Evolutionary conservation across 306 rosid species (phyloP).

Genomic region (Canavalia ensiformis): DNA sequence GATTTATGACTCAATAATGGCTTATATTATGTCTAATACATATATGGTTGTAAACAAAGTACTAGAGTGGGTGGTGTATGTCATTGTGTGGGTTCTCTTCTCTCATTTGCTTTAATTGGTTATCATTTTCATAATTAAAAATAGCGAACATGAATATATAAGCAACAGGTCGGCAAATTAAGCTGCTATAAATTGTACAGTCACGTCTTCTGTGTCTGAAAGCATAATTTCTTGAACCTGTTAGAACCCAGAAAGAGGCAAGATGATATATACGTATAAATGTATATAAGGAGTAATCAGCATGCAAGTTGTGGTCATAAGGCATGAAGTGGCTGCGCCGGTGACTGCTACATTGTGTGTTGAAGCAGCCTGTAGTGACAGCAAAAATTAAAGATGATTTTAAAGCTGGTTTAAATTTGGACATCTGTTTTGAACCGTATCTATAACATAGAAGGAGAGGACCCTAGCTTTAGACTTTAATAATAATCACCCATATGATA

Average conservation of each 20-base stretch:
- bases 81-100: slow-evolving; percentile 31
- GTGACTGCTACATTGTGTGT: slow-evolving; percentile 24
- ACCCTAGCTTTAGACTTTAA: slow-evolving; percentile 34
- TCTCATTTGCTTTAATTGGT: slow-evolving; percentile 18
- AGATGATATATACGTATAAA: background rate
- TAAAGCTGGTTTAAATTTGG: slow-evolving; percentile 39
- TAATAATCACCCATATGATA: background rate
- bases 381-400: slow-evolving; percentile 43
- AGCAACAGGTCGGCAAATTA: slow-evolving; percentile 32
- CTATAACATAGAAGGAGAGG: slow-evolving; percentile 15
- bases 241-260: slow-evolving; percentile 9
- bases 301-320: slow-evolving; percentile 32
- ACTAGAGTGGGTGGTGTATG: slow-evolving; percentile 27
- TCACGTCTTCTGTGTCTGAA: slow-evolving; percentile 20
- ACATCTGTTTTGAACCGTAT: slow-evolving; percentile 26
- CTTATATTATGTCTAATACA: slow-evolving; percentile 14
- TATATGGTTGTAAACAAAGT: slow-evolving; percentile 31
- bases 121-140: slow-evolving; percentile 29
- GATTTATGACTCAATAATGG: slow-evolving; percentile 46
- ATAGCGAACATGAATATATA: slow-evolving; percentile 3
- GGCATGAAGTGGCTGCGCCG: slow-evolving; percentile 27
- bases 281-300: background rate
- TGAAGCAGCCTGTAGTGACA: slow-evolving; percentile 34
- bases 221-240: slow-evolving; percentile 38
- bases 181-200: slow-evolving; percentile 33